Percentiles rank a stretch among this genome's conserved stretches.
Evolutionary conservation across 2,329 filamentous ascomycete species (phyloP).

Genomic region (Pseudogymnoascus sp.): DNA sequence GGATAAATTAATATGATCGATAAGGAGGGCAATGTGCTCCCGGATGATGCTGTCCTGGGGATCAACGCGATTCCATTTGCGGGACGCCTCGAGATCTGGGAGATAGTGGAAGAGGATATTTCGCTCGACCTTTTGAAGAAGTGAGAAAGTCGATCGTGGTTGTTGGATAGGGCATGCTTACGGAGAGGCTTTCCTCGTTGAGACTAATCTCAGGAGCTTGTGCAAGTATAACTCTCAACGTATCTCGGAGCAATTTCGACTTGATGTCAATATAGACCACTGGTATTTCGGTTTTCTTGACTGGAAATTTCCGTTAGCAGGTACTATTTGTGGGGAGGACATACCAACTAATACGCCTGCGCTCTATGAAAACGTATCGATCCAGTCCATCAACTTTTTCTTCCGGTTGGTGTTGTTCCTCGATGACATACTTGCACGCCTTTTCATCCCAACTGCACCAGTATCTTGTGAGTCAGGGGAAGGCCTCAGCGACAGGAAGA

Average conservation of each 20-base stretch:
- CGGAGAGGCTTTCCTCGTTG: constrained; percentile 9
- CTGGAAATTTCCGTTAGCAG: constrained; percentile 2
- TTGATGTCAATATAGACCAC: constrained; percentile 12
- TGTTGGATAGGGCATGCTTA: constrained; percentile 2
- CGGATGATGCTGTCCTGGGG: constrained; percentile 5
- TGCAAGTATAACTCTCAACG: constrained; percentile 10
- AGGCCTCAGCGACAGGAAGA: constrained; percentile 6
- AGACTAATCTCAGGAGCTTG: constrained; percentile 8
- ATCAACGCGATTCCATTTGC: background rate
- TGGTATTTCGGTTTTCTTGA: constrained; percentile 9
- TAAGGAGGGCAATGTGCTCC: constrained; percentile 17
- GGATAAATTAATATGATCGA: background rate
- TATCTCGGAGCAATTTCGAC: constrained; percentile 8
- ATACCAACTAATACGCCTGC: constrained; percentile 13
- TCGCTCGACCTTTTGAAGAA: constrained; percentile 13
- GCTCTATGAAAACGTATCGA: constrained; percentile 16
- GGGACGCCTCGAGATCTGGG: constrained; percentile 11
- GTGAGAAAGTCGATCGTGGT: constrained; percentile 1
- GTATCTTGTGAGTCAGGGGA: constrained; percentile 10
- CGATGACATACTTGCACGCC: constrained; percentile 5
- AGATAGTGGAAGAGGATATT: constrained; percentile 15
- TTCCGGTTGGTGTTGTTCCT: constrained; percentile 4
- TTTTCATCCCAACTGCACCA: constrained; percentile 16
- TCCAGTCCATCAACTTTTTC: constrained; percentile 9
- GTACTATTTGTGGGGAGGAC: background rate